Conservation (phyloP, 2,329 filamentous ascomycete genomes). For the Capronia coronata region DNA sequence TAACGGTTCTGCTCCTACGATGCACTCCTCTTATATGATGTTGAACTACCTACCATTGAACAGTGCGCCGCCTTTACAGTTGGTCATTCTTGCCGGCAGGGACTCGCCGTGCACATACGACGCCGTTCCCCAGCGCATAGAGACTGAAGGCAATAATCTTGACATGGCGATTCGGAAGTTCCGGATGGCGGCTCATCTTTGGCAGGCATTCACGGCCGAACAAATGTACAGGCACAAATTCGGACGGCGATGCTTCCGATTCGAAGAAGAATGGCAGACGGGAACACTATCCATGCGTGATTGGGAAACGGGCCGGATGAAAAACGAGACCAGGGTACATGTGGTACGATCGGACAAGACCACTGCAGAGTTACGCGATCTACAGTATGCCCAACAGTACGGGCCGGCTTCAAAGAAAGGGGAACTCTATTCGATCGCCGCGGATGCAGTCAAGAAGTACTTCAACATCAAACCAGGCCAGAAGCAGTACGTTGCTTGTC, state of each 20-base stretch:
- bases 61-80: slow-evolving; percentile 73
- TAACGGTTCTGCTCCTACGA: slow-evolving; percentile 55
- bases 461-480: slow-evolving; percentile 70
- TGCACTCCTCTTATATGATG: slow-evolving; percentile 72
- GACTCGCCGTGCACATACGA: slow-evolving; percentile 86
- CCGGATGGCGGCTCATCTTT: slow-evolving; percentile 88
- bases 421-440: slow-evolving; percentile 69
- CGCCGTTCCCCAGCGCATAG: slow-evolving; percentile 65
- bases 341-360: slow-evolving; percentile 77
- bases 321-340: slow-evolving; percentile 86
- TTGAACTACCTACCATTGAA: slow-evolving; percentile 80
- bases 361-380: slow-evolving; percentile 70
- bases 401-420: slow-evolving; percentile 61
- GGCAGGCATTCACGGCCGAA: slow-evolving; percentile 95
- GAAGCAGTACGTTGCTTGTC: slow-evolving; percentile 77
- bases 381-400: slow-evolving; percentile 74
- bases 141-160: slow-evolving; percentile 74
- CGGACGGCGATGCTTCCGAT: slow-evolving; percentile 76
- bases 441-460: slow-evolving; percentile 68
- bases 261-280: slow-evolving; percentile 90
- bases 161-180: slow-evolving; percentile 82
- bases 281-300: slow-evolving; percentile 75
- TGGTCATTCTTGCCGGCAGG: slow-evolving; percentile 79
- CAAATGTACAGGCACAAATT: slow-evolving; percentile 90
- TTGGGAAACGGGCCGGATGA: slow-evolving; percentile 62